phyloP scores from a whole-genome alignment of 2,329 filamentous ascomycete species.

The Fusarium protoensiforme region DNA sequence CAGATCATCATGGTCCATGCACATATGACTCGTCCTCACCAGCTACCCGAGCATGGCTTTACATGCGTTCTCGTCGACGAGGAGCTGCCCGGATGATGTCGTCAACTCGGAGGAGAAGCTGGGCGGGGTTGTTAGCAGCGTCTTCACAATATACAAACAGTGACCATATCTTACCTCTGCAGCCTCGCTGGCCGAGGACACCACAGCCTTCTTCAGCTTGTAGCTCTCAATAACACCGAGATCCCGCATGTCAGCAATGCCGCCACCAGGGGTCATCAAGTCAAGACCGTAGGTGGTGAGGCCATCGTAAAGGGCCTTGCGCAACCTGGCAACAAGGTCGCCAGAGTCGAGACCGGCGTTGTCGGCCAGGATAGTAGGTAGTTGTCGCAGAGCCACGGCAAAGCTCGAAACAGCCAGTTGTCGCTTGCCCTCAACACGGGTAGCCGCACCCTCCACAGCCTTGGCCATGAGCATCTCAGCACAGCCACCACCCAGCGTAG shows the following conservation, averaged over 20 bases:
- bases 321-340: slow-evolving; percentile 89
- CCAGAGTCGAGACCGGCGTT: slow-evolving; percentile 97
- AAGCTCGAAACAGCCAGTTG: slow-evolving; percentile 93
- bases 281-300: slow-evolving; percentile 93
- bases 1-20: slow-evolving; percentile 49
- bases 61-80: slow-evolving; percentile 61
- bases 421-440: slow-evolving; percentile 96
- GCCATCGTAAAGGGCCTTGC: slow-evolving; percentile 94
- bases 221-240: slow-evolving; percentile 96
- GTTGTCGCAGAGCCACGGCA: slow-evolving; percentile 86
- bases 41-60: slow-evolving; percentile 34
- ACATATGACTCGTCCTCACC: slow-evolving; percentile 38
- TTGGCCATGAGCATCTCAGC: slow-evolving; percentile 99
- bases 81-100: slow-evolving; percentile 97
- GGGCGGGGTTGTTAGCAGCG: slow-evolving; percentile 35
- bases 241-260: slow-evolving; percentile 95
- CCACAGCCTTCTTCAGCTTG: slow-evolving; percentile 98
- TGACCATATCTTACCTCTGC: slow-evolving; percentile 77
- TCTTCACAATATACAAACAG: neutral
- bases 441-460: slow-evolving; percentile 92
- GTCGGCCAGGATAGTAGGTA: slow-evolving; percentile 96
- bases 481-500: slow-evolving; percentile 93
- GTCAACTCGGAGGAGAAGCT: slow-evolving; percentile 93
- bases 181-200: slow-evolving; percentile 94
- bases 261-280: slow-evolving; percentile 87